Conservation (phyloP, 495 filamentous ascomycete genomes). For the Penicillium steckii region DNA sequence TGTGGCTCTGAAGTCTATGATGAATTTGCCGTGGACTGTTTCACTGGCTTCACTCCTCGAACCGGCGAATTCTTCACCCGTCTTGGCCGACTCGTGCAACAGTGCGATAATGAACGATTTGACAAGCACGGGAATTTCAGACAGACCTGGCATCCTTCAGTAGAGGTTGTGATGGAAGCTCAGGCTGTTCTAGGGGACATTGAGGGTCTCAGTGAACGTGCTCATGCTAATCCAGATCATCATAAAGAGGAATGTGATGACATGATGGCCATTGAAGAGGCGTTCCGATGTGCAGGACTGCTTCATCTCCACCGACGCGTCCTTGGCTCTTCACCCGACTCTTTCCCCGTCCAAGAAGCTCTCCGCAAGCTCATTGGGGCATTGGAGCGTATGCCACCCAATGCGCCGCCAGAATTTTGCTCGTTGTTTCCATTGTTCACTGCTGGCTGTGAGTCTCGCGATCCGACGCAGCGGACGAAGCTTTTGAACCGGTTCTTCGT, state of each 20-base stretch:
- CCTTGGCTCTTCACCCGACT: constrained; percentile 54
- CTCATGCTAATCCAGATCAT: constrained; percentile 33
- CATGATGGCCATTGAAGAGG: constrained; percentile 74
- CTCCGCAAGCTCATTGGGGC: constrained; percentile 62
- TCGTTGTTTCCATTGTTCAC: constrained; percentile 83
- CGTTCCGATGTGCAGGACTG: constrained; percentile 78
- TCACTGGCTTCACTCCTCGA: constrained; percentile 72
- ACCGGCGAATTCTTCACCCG: constrained; percentile 70
- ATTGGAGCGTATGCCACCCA: constrained; percentile 60
- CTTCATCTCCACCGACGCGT: constrained; percentile 77
- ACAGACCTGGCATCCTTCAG: constrained; percentile 58
- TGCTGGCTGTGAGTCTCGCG: constrained; percentile 72
- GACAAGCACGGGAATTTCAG: constrained; percentile 52
- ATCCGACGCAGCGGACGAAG: constrained; percentile 51
- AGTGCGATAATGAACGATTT: constrained; percentile 68
- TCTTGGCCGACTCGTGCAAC: constrained; percentile 69
- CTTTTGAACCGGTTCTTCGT: constrained; percentile 67
- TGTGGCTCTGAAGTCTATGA: constrained; percentile 41
- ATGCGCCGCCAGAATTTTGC: constrained; percentile 72
- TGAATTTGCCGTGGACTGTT: constrained; percentile 70
- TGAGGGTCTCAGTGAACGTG: constrained; percentile 27
- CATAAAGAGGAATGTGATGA: constrained; percentile 46
- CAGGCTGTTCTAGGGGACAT: constrained; percentile 55
- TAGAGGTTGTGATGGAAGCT: constrained; percentile 52
- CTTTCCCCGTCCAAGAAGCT: constrained; percentile 59